Percentiles rank a stretch among this genome's conserved stretches.
phyloP scores from a whole-genome alignment of 2,329 filamentous ascomycete species.

The Zarea fungicola region DNA sequence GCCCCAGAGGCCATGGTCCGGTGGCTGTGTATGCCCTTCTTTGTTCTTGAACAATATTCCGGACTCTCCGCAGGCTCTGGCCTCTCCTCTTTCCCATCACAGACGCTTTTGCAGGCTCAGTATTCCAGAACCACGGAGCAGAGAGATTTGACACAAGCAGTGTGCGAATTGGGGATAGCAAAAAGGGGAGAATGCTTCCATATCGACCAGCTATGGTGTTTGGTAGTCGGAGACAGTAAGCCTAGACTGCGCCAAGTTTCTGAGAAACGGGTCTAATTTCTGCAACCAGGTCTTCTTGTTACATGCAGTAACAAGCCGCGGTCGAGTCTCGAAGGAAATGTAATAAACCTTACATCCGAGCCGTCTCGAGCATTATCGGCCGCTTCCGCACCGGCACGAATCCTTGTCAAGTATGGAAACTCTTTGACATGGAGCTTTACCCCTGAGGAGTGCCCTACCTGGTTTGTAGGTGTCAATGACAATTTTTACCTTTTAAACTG shows the following conservation, averaged over 20 bases:
- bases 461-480: slow-evolving; percentile 38
- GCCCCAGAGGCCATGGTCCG: slow-evolving; percentile 18
- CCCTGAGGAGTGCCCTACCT: slow-evolving; percentile 35
- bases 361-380: slow-evolving; percentile 20
- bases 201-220: slow-evolving; percentile 43
- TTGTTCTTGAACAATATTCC: slow-evolving; percentile 39
- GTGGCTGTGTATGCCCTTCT: slow-evolving; percentile 45
- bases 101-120: slow-evolving; percentile 39
- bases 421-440: slow-evolving; percentile 35
- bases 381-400: slow-evolving; percentile 18
- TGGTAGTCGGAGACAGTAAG: slow-evolving; percentile 40
- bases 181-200: slow-evolving; percentile 39
- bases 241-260: not conserved
- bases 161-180: slow-evolving; percentile 33
- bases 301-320: slow-evolving; percentile 36
- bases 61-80: slow-evolving; percentile 29
- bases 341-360: slow-evolving; percentile 26
- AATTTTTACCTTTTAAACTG: not conserved
- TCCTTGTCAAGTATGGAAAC: slow-evolving; percentile 31
- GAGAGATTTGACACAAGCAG: slow-evolving; percentile 42
- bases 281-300: slow-evolving; percentile 29
- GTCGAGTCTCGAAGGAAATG: slow-evolving; percentile 27
- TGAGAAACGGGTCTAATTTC: not conserved
- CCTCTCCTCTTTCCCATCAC: slow-evolving; percentile 33
- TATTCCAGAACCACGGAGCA: slow-evolving; percentile 33